A percentile compares a stretch with the other conserved stretches of the same genome.
phyloP scores from a whole-genome alignment of 257 asterid species.

The Fraxinus anomala region DNA sequence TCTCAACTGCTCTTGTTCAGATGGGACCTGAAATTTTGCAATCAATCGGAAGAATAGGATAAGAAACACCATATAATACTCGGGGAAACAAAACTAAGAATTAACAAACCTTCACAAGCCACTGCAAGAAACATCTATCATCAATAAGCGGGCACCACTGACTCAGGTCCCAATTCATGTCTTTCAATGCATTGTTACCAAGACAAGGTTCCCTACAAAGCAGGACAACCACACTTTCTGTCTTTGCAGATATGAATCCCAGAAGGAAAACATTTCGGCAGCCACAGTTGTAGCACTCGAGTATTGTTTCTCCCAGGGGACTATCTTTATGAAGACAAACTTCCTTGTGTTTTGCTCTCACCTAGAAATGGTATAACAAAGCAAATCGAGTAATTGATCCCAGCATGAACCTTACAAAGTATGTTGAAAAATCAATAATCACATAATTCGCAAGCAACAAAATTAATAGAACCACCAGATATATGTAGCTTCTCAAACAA shows the following conservation, averaged over 20 bases:
- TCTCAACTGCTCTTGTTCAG: slow-evolving; percentile 97
- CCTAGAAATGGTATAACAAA: slow-evolving; percentile 46
- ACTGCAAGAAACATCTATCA: slow-evolving; percentile 95
- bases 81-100: slow-evolving; percentile 12
- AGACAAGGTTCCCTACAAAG: slow-evolving; percentile 98
- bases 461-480: neutral
- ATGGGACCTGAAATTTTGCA: slow-evolving; percentile 67
- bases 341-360: slow-evolving; percentile 99
- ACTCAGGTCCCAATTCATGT: slow-evolving; percentile 99
- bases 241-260: slow-evolving; percentile 96
- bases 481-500: neutral
- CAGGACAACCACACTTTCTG: slow-evolving; percentile 97
- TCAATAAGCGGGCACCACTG: slow-evolving; percentile 99
- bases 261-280: slow-evolving; percentile 96
- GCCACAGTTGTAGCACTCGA: slow-evolving; percentile 98
- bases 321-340: slow-evolving; percentile 99
- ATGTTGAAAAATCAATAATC: neutral
- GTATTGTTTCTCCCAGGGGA: slow-evolving; percentile 95
- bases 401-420: neutral
- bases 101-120: slow-evolving; percentile 84
- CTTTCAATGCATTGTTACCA: slow-evolving; percentile 85
- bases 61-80: slow-evolving; percentile 8
- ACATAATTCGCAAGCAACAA: neutral
- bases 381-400: slow-evolving; percentile 15
- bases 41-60: slow-evolving; percentile 22